Base-by-base conservation (phyloP, 2,329 filamentous ascomycete genomes). In the Capronia coronata region DNA sequence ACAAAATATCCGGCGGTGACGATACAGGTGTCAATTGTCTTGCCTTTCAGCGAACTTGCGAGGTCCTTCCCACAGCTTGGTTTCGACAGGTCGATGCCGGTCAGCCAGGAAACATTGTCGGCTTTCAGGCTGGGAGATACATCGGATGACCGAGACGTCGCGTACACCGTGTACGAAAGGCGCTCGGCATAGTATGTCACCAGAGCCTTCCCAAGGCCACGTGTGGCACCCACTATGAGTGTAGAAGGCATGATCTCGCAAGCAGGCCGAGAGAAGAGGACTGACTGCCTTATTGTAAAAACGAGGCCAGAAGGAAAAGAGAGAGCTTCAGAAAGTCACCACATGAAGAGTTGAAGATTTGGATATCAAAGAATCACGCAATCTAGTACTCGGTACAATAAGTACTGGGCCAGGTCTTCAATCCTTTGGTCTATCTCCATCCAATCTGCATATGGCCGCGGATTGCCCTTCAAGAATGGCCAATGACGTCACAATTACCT, bases 1-100 rank as follows among this genome's bases (percentile, higher is more conserved):
- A 72, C 75, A 61, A 88, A 87, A 64, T 83, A 80, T 6, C 84
- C 83, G 0, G 84, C 83, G 2, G 79, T 80, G 58, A 87, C 79
- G 61, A 87, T 78, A 63, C 83, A 65, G 2, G 70, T 66, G 61
- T 72, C 64, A 57, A 78, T 68, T 10, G 30, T 39, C 18, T 43
- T 50, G 43, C 39, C 58, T 25, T 65, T 71, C 16, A 71, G 63
- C 21, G 3, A 75, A 8, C 43, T 11, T 6, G 48, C 47, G 14
- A 54, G 42, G 40, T 51, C 48, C 8, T 43, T 10, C 2, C 51
- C 77, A 2, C 75, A 74, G 19, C 71, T 65, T 6, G 71, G 58
- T 21, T 75, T 63, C 16, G 65, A 71, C 39, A 84, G 68, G 62
- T 85, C 82, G 48, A 85, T 70, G 43, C 69, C 67, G 1, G 72